These are phyloP conservation scores for Monosporascus sp. DNA, from an alignment of 2,329 filamentous ascomycete species.

Conservation along the genomic window DNA sequence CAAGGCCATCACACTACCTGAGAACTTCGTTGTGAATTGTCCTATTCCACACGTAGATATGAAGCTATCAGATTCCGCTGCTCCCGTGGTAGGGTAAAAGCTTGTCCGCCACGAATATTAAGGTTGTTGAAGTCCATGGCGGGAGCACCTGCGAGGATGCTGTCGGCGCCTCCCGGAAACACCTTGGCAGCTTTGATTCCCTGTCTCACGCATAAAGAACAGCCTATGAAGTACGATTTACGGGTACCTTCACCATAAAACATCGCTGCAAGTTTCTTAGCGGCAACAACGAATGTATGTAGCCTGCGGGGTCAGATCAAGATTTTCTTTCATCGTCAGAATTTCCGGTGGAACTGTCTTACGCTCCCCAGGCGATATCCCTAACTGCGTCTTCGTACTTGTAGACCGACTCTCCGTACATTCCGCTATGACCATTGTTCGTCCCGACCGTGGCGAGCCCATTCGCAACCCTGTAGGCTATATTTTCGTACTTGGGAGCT, in stretches of 20 bases:
- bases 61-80: no score
- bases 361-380: constrained; percentile 30
- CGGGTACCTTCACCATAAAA: constrained; percentile 38
- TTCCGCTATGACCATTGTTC: constrained; percentile 45
- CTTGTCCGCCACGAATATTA: constrained; percentile 32
- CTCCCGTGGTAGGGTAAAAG: constrained; percentile 34
- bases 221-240: constrained; percentile 52
- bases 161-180: constrained; percentile 53
- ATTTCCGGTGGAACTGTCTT: not conserved
- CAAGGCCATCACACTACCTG: constrained; percentile 34
- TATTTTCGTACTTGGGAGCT: constrained; percentile 38
- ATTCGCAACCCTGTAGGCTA: constrained; percentile 34
- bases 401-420: constrained; percentile 25
- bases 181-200: constrained; percentile 47
- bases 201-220: constrained; percentile 55
- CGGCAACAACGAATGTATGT: constrained; percentile 43
- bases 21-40: constrained; percentile 26
- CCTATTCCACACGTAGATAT: no score
- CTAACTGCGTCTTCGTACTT: constrained; percentile 30
- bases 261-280: constrained; percentile 39
- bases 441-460: constrained; percentile 41
- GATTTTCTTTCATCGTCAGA: constrained; percentile 15
- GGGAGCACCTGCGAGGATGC: constrained; percentile 44
- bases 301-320: constrained; percentile 16
- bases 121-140: constrained; percentile 33